A percentile compares a stretch with the other conserved stretches of the same genome.
Conservation (phyloP, 2,329 filamentous ascomycete species). For the Colletotrichum brevisporum region DNA sequence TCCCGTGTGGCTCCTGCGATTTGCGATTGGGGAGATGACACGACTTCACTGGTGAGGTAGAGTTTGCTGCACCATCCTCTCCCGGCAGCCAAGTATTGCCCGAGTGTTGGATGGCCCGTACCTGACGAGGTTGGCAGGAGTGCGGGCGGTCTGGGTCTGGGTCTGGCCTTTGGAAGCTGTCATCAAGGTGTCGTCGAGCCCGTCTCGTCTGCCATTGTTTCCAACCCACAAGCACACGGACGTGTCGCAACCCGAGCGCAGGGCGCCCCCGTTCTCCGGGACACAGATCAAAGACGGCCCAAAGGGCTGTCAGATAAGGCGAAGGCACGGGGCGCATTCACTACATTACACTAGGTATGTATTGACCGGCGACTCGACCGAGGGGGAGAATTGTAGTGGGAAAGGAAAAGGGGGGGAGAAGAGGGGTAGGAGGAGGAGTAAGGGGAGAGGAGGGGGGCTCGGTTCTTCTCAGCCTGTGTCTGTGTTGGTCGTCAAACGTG, state of each 20-base stretch:
- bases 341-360: neutral
- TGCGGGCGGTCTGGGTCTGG: neutral
- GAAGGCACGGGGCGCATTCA: conserved; percentile 21
- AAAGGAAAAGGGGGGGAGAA: no score
- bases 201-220: neutral
- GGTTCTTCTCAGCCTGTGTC: neutral
- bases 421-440: no score
- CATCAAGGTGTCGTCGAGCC: neutral
- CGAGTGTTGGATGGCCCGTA: neutral
- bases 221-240: neutral
- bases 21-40: neutral
- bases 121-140: neutral
- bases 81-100: neutral
- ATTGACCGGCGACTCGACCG: conserved; percentile 25
- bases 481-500: neutral
- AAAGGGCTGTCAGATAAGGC: conserved; percentile 31
- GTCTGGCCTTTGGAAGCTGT: neutral
- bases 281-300: conserved; percentile 30
- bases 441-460: neutral
- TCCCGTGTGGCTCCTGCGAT: no score
- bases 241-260: conserved; percentile 1
- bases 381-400: neutral
- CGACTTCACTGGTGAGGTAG: neutral
- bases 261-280: conserved; percentile 6
- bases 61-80: neutral